Evolutionary conservation across 1,284 basidiomycete genomes (phyloP).

Genomic region (Rhodofomes roseus): DNA sequence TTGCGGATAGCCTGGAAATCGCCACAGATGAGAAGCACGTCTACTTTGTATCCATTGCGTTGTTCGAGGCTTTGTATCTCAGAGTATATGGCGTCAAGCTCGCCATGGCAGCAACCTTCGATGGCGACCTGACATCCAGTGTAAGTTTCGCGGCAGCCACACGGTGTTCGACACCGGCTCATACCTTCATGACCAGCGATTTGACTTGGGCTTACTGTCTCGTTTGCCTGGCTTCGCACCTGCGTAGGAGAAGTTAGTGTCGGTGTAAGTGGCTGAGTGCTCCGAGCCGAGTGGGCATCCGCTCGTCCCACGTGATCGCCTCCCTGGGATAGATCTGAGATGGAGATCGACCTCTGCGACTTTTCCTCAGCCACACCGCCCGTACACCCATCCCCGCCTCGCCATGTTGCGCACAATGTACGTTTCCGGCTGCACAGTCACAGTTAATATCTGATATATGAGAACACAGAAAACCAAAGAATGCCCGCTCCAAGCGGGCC

Average conservation of each 20-base stretch:
- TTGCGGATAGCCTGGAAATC: conserved; percentile 97
- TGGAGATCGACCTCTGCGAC: neutral
- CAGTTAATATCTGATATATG: too few relatives aligned
- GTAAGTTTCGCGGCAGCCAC: neutral
- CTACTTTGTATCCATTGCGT: conserved; percentile 64
- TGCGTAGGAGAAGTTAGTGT: too few relatives aligned
- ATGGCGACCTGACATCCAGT: conserved; percentile 17
- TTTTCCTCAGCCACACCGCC: conserved; percentile 5
- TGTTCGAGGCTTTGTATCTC: conserved; percentile 65
- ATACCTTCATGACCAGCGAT: neutral
- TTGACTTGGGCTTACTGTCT: too few relatives aligned
- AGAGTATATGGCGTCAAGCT: conserved; percentile 84
- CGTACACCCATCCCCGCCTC: conserved; percentile 4
- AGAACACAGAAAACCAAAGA: conserved; percentile 82
- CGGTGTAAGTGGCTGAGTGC: neutral
- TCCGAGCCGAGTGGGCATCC: too few relatives aligned
- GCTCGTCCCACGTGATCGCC: neutral
- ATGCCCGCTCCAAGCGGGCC: conserved; percentile 95
- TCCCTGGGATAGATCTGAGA: neutral
- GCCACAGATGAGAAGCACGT: conserved; percentile 88
- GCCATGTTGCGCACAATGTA: conserved; percentile 39
- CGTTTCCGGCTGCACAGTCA: too few relatives aligned
- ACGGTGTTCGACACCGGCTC: neutral
- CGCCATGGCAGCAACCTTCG: conserved; percentile 95
- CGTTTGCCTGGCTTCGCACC: too few relatives aligned